Evolutionary conservation across 2,329 filamentous ascomycete genomes (phyloP).

Genomic region (Hypoxylon sp.): DNA sequence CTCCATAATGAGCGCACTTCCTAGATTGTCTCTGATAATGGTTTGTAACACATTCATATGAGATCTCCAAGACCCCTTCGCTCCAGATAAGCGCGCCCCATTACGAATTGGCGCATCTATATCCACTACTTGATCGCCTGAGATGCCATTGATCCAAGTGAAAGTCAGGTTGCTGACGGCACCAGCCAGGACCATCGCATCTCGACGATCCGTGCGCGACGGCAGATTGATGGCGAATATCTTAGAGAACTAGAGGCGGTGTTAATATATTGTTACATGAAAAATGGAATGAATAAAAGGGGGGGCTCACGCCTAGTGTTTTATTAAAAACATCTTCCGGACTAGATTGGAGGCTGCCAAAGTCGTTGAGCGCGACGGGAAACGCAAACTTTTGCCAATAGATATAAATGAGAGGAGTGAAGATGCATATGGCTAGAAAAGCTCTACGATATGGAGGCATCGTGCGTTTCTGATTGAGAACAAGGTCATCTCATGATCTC

Average conservation of each 20-base stretch:
- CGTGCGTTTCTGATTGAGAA: too few species aligned
- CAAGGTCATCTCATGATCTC: slow-evolving; percentile 2
- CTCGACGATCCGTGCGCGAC: slow-evolving; percentile 59
- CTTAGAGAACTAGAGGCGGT: slow-evolving; percentile 56
- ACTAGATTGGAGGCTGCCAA: not conserved
- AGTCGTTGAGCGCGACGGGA: not conserved
- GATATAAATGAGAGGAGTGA: slow-evolving; percentile 31
- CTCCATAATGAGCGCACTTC: slow-evolving; percentile 62
- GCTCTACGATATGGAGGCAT: slow-evolving; percentile 30
- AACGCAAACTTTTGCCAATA: slow-evolving; percentile 23
- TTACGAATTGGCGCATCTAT: slow-evolving; percentile 41
- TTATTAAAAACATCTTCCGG: slow-evolving; percentile 28
- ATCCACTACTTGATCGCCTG: slow-evolving; percentile 49
- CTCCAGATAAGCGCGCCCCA: slow-evolving; percentile 43
- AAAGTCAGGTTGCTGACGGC: slow-evolving; percentile 55
- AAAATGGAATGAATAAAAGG: not conserved
- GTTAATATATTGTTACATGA: not conserved
- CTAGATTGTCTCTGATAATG: slow-evolving; percentile 55
- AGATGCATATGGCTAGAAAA: slow-evolving; percentile 16
- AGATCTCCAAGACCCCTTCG: slow-evolving; percentile 50
- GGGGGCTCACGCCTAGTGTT: slow-evolving; percentile 36
- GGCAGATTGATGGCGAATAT: slow-evolving; percentile 63
- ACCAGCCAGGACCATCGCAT: slow-evolving; percentile 58
- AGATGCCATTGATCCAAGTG: slow-evolving; percentile 57
- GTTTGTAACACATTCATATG: slow-evolving; percentile 51